phyloP scores from a whole-genome alignment of 345 rosid genomes.

The Hibiscus trionum region DNA sequence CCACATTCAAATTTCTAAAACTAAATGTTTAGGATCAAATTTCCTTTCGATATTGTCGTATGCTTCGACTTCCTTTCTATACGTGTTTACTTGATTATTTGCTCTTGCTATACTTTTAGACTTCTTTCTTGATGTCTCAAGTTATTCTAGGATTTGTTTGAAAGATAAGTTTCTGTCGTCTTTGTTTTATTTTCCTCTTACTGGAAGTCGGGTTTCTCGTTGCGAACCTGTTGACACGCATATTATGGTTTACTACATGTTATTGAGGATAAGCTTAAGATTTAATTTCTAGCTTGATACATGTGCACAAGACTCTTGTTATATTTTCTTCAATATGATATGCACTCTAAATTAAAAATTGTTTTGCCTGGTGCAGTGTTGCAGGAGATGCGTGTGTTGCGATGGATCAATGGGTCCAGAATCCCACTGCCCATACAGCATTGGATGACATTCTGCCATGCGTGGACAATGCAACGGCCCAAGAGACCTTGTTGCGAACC shows the following conservation, averaged over 20 bases:
- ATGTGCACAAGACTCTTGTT: neutral
- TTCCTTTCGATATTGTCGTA: too few relatives aligned
- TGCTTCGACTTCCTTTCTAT: too few relatives aligned
- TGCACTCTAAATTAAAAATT: neutral
- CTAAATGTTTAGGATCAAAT: too few relatives aligned
- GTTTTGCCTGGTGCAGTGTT: neutral
- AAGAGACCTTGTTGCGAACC: conserved; percentile 55
- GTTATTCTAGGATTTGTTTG: too few relatives aligned
- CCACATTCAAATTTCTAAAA: too few relatives aligned
- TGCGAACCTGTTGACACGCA: too few relatives aligned
- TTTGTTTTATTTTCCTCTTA: too few relatives aligned
- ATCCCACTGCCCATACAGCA: conserved; percentile 75
- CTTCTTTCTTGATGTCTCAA: too few relatives aligned
- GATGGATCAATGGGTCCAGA: conserved; percentile 77
- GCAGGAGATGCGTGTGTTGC: conserved; percentile 70
- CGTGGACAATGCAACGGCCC: conserved; percentile 70
- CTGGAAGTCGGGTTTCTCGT: too few relatives aligned
- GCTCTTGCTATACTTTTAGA: too few relatives aligned
- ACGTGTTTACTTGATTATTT: too few relatives aligned
- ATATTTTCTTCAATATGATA: neutral
- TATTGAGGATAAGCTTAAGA: neutral
- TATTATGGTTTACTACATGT: neutral
- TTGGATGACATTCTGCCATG: conserved; percentile 82
- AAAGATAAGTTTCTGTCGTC: too few relatives aligned
- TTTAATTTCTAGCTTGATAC: neutral